These are phyloP conservation scores for Hydnomerulius pinastri DNA, from an alignment of 768 basidiomycete genomes.

Conservation along the genomic window DNA sequence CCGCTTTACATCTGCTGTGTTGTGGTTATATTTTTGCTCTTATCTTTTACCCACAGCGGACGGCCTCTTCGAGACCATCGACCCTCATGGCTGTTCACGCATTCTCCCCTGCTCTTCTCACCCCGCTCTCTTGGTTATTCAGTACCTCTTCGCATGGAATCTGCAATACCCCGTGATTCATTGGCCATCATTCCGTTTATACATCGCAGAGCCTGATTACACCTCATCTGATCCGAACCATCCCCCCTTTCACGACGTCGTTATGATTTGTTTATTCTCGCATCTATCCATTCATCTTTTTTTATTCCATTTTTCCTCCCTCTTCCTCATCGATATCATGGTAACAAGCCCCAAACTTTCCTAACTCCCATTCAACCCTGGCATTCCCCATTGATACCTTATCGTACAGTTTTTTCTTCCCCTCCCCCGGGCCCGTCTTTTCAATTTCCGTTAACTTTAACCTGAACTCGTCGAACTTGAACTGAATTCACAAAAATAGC, in stretches of 20 bases:
- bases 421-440: neutral
- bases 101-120: neutral
- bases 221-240: neutral
- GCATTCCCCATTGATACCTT: slow-evolving; percentile 3
- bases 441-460: neutral
- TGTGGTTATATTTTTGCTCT: slow-evolving; percentile 11
- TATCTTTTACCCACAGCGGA: slow-evolving; percentile 3
- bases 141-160: neutral
- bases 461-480: neutral
- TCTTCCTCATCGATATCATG: neutral
- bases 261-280: neutral
- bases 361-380: neutral
- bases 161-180: slow-evolving; percentile 4
- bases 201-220: neutral
- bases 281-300: neutral
- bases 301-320: neutral
- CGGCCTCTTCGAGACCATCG: neutral
- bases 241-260: neutral
- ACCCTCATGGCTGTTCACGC: neutral
- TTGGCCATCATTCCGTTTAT: neutral
- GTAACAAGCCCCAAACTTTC: neutral
- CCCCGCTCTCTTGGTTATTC: neutral
- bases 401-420: neutral
- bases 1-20: slow-evolving; percentile 18
- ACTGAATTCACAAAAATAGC: slow-evolving; percentile 2